Conservation (phyloP, 1,284 basidiomycete genomes). For the Entoloma clypeatum region DNA sequence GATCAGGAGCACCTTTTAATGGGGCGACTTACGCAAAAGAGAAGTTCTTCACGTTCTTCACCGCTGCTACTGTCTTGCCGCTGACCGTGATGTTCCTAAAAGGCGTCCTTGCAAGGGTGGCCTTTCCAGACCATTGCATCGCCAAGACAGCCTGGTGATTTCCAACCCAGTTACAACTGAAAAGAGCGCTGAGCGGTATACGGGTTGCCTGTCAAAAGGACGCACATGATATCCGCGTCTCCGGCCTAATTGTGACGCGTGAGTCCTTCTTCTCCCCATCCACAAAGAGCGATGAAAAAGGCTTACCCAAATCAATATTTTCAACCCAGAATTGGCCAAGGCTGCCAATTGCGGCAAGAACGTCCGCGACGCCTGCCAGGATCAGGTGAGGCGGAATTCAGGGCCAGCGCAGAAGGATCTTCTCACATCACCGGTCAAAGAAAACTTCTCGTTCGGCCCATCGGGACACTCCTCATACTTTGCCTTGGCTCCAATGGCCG, state of each 20-base stretch:
- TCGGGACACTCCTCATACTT: constrained; percentile 46
- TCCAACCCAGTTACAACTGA: constrained; percentile 64
- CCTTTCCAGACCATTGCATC: constrained; percentile 62
- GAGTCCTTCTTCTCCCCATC: background rate
- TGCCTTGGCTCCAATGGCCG: constrained; percentile 48
- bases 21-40: constrained; percentile 45
- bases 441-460: constrained; percentile 36
- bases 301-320: constrained; percentile 58
- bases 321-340: constrained; percentile 51
- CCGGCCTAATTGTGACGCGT: no score
- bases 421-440: constrained; percentile 36
- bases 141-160: constrained; percentile 50
- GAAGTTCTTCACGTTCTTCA: constrained; percentile 62
- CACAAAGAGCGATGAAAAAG: background rate
- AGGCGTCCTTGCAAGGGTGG: constrained; percentile 42
- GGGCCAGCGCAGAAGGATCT: no score
- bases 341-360: constrained; percentile 48
- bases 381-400: constrained; percentile 1
- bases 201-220: background rate
- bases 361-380: constrained; percentile 53
- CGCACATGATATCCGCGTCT: constrained; percentile 60
- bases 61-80: constrained; percentile 47
- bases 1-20: background rate
- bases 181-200: background rate
- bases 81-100: constrained; percentile 58